A percentile compares a stretch with the other conserved stretches of the same genome.
Evolutionary conservation across 192 early-diverging fungal genomes (phyloP).

Genomic region (Podila epigama): DNA sequence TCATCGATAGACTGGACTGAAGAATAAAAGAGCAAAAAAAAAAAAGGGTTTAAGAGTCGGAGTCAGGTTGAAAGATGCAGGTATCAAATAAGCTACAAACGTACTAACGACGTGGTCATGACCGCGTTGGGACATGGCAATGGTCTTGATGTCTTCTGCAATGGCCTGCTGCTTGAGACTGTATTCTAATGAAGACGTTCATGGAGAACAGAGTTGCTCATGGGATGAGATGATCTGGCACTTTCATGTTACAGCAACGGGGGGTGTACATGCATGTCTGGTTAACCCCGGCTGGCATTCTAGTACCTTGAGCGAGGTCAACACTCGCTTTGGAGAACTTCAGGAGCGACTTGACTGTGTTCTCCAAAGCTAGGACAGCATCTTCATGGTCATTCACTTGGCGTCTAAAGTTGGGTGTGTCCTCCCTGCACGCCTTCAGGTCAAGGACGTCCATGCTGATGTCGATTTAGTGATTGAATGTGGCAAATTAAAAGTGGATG

Average conservation of each 20-base stretch:
- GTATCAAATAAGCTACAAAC: background rate
- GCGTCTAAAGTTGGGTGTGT: constrained; percentile 63
- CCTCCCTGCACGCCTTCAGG: constrained; percentile 62
- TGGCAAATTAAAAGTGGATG: too few species aligned
- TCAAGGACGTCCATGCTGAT: constrained; percentile 64
- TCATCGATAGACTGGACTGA: constrained; percentile 57
- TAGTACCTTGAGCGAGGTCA: constrained; percentile 60
- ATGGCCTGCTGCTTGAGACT: constrained; percentile 59
- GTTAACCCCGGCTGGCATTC: too few species aligned
- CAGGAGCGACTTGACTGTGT: constrained; percentile 56
- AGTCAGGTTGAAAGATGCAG: background rate
- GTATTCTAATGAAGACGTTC: constrained; percentile 35
- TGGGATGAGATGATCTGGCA: constrained; percentile 1
- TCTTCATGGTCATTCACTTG: constrained; percentile 59
- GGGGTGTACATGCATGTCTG: too few species aligned
- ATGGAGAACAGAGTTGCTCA: background rate
- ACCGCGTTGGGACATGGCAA: constrained; percentile 61
- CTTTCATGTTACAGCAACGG: too few species aligned
- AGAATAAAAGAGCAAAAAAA: background rate
- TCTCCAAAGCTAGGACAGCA: constrained; percentile 59
- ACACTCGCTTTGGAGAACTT: constrained; percentile 62
- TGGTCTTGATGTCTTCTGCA: constrained; percentile 57
- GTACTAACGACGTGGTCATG: constrained; percentile 50
- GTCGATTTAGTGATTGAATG: background rate
- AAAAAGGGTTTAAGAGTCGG: background rate